Conservation (phyloP, 352 stramenopile species). For the Phytophthora citrophthora region DNA sequence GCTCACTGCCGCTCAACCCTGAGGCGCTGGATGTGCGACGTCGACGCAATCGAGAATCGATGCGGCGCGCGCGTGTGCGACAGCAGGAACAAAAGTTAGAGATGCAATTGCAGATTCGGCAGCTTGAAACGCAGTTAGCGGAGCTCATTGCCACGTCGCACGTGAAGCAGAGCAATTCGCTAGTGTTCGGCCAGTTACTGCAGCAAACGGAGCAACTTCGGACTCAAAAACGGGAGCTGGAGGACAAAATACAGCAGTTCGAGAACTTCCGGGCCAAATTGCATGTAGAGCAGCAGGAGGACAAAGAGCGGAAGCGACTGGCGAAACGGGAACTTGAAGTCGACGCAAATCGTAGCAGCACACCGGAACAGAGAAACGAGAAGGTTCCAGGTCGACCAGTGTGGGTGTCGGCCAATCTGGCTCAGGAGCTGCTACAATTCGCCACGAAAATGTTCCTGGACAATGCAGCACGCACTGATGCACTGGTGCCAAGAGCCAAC, state of each 20-base stretch:
- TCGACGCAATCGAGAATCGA: conserved; percentile 52
- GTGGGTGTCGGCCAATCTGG: conserved; percentile 19
- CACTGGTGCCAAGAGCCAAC: no score
- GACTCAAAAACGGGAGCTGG: conserved; percentile 24
- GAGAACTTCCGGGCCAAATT: conserved; percentile 28
- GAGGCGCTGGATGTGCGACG: conserved; percentile 36
- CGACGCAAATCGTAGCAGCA: conserved; percentile 6
- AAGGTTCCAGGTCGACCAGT: conserved; percentile 15
- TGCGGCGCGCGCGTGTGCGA: conserved; percentile 44
- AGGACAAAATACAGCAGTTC: conserved; percentile 21
- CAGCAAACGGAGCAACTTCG: conserved; percentile 31
- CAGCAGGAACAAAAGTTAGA: conserved; percentile 31
- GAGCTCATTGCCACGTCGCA: no score
- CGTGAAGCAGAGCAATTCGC: no score
- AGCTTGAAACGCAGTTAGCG: no score
- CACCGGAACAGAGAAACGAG: conserved; percentile 3
- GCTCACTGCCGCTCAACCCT: neutral
- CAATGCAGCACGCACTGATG: conserved; percentile 30
- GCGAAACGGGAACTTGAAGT: neutral
- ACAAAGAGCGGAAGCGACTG: conserved; percentile 3
- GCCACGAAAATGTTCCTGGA: conserved; percentile 33
- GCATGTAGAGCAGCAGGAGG: conserved; percentile 31
- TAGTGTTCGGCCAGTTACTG: conserved; percentile 26
- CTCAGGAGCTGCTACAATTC: conserved; percentile 23
- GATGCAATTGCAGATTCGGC: no score